These are phyloP conservation scores for Ambrosiella xylebori DNA, from an alignment of 2,329 filamentous ascomycete species.

Conservation along the genomic window DNA sequence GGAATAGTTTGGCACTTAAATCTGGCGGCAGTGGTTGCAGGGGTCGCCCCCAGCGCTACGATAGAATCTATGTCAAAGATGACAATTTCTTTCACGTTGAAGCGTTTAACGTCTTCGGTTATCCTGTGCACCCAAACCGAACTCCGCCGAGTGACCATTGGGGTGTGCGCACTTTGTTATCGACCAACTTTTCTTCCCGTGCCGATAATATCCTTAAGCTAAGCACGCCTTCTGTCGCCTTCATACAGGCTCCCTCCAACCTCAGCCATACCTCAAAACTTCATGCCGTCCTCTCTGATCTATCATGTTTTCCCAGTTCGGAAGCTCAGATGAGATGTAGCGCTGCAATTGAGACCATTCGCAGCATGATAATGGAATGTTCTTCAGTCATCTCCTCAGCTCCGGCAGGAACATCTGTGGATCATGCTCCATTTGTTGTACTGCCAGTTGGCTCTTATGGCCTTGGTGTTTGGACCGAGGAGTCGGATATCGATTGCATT, in stretches of 20 bases:
- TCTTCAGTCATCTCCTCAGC: not conserved
- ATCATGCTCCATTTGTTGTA: slow-evolving; percentile 22
- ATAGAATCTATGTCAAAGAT: slow-evolving; percentile 39
- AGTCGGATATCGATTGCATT: slow-evolving; percentile 49
- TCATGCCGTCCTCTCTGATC: not conserved
- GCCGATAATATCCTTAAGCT: not conserved
- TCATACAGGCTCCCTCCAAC: not conserved
- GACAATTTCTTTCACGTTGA: slow-evolving; percentile 23
- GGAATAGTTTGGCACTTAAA: slow-evolving; percentile 37
- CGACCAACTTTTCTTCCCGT: not conserved
- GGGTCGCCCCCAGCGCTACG: slow-evolving; percentile 46
- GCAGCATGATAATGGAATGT: not conserved
- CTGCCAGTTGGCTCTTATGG: slow-evolving; percentile 50
- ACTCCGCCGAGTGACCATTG: slow-evolving; percentile 36
- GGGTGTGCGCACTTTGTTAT: slow-evolving; percentile 32
- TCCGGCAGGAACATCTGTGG: not conserved
- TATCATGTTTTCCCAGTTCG: not conserved
- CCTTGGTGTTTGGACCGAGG: slow-evolving; percentile 40
- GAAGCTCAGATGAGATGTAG: not conserved
- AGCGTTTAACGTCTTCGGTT: slow-evolving; percentile 42
- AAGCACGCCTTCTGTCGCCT: not conserved
- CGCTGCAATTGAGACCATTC: not conserved
- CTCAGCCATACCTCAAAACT: not conserved
- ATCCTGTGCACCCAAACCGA: slow-evolving; percentile 18
- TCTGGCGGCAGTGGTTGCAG: slow-evolving; percentile 30